Conservation (phyloP, 306 rosid species). For the Pterocarpus macrocarpus region DNA sequence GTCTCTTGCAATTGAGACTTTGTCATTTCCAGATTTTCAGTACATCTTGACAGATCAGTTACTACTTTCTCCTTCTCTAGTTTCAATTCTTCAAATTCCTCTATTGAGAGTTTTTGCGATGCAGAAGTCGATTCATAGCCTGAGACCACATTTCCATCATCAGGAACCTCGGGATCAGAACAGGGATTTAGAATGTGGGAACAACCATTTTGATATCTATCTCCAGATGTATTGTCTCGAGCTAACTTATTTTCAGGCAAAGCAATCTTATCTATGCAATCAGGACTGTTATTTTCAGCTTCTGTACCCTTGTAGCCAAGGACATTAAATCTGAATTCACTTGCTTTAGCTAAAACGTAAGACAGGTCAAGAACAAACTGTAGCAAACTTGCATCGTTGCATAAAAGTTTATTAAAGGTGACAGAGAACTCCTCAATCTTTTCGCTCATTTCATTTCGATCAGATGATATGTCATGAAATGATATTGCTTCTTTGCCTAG, state of each 20-base stretch:
- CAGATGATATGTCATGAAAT: constrained; percentile 65
- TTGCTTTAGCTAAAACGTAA: constrained; percentile 75
- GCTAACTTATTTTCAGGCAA: constrained; percentile 82
- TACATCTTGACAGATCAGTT: constrained; percentile 69
- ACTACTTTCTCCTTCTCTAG: constrained; percentile 70
- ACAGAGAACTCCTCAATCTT: constrained; percentile 79
- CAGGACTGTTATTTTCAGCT: constrained; percentile 78
- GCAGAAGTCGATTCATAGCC: constrained; percentile 55
- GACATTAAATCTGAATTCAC: constrained; percentile 77
- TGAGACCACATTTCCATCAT: constrained; percentile 76
- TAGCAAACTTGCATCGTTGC: constrained; percentile 62
- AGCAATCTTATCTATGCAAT: constrained; percentile 97
- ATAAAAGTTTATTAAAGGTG: constrained; percentile 62
- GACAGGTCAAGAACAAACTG: constrained; percentile 87
- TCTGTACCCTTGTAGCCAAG: constrained; percentile 75
- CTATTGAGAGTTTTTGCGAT: constrained; percentile 59
- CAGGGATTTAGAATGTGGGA: constrained; percentile 59
- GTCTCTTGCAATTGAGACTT: constrained; percentile 83
- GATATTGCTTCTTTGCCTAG: constrained; percentile 79
- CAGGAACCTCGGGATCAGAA: constrained; percentile 88
- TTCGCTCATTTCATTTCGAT: constrained; percentile 67
- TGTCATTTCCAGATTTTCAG: constrained; percentile 76
- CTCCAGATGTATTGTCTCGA: constrained; percentile 66
- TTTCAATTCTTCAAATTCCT: constrained; percentile 78
- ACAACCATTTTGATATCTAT: constrained; percentile 71